These are phyloP conservation scores for Tylopilus balloui DNA, from an alignment of 768 basidiomycete species.

Conservation along the genomic window DNA sequence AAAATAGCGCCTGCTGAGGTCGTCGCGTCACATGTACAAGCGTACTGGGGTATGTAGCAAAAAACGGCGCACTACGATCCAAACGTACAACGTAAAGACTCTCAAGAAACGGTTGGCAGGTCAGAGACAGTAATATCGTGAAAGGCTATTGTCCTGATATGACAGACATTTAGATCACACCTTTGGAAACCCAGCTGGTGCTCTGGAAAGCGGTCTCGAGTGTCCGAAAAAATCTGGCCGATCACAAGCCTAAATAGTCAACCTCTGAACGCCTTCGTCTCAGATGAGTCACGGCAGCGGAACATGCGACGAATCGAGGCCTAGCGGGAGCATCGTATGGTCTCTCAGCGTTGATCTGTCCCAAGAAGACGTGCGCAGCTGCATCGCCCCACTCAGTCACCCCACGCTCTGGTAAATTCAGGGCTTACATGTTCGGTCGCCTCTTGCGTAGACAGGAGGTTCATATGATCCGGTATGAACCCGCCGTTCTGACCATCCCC, in stretches of 20 bases:
- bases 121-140: background rate
- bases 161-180: background rate
- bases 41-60: background rate
- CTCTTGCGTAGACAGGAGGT: constrained; percentile 54
- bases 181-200: background rate
- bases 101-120: background rate
- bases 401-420: background rate
- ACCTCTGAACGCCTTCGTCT: no score
- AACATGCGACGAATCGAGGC: constrained; percentile 36
- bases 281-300: constrained; percentile 11
- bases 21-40: background rate
- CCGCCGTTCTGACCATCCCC: constrained; percentile 45
- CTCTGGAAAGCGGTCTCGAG: background rate
- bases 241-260: background rate
- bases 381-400: constrained; percentile 6
- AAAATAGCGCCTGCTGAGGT: background rate
- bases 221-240: background rate
- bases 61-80: background rate
- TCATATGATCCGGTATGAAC: constrained; percentile 69
- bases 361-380: constrained; percentile 59
- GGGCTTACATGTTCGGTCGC: constrained; percentile 55
- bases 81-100: background rate
- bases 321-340: constrained; percentile 53
- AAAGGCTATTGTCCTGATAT: background rate
- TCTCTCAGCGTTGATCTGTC: constrained; percentile 43